Evolutionary conservation across 306 rosid species (phyloP).

Genomic region (Rosa persica): DNA sequence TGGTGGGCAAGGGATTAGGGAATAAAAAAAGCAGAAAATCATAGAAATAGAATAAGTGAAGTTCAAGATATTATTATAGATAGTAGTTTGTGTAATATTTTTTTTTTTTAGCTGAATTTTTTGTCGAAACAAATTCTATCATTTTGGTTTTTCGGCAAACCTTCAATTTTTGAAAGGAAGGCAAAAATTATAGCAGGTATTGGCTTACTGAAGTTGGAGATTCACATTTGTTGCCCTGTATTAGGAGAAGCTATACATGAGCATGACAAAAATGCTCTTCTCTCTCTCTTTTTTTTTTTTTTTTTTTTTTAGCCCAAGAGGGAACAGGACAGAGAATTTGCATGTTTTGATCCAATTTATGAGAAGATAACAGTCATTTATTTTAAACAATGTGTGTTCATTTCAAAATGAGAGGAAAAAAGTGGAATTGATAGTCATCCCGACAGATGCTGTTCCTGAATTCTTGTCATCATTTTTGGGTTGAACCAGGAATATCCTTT

Average conservation of each 20-base stretch:
- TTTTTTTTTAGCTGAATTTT: neutral
- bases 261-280: neutral
- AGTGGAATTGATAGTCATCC: neutral
- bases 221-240: no score
- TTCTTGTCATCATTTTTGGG: neutral
- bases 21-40: neutral
- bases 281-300: neutral
- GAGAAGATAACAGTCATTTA: neutral
- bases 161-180: neutral
- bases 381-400: neutral
- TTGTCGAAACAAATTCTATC: neutral
- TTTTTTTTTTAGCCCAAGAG: neutral
- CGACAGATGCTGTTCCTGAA: neutral
- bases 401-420: neutral
- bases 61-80: neutral
- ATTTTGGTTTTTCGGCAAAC: neutral
- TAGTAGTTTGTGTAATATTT: neutral
- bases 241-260: no score
- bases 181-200: neutral
- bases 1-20: neutral
- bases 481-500: conserved; percentile 62
- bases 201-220: no score
- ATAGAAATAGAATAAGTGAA: neutral
- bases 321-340: neutral
- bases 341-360: neutral